Evolutionary conservation across 2,329 filamentous ascomycete species (phyloP), one percentile per base, ranked within the genome.

Genomic region (Exophiala lecanii-corni): DNA sequence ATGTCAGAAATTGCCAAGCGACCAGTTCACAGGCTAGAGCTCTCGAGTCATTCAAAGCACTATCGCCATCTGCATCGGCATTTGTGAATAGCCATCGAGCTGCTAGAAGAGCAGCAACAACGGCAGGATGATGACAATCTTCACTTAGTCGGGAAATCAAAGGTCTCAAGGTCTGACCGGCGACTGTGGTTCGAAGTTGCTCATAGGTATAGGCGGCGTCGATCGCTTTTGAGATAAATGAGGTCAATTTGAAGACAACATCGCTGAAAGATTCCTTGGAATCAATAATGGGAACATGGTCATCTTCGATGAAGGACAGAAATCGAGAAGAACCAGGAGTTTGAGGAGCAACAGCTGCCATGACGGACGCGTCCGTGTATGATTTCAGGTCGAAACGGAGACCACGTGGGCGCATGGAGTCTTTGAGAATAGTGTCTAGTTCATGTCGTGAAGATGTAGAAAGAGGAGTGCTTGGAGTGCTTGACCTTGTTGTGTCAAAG

Each of bases 1-100:
- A 72, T 19, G 73, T 73, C 17, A 81, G 60, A 44, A 79, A 79
- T 39, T 78, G 72, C 75, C 76, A 79, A n/a, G 77, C 77, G 5
- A 80, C 71, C 43, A 76, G 72, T 59, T 81, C 77, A 54, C 78
- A 81, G 4, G 77, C 76, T 55, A 72, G 68, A 10, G 72, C 76
- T 50, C 76, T 67, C 7, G 73, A 73, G 54, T 74, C 68, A 42
- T 78, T 76, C 19, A 80, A 62, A 1, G 74, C 76, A 44, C 72
- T 69, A 47, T 79, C 75, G 37, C 74, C 72, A 36, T 71, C 62
- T 9, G 13, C 38, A 31, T 74, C 70, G 3, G 69, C 59, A 9
- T 69, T 69, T 13, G 63, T 62, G 54, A 79, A 81, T 39, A 79
- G 71, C 55, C 72, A 76, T 59, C 76, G 77, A 31, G 79, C 56